Evolutionary conservation across 441 rosid genomes (phyloP), one percentile per base, ranked within the genome.

Genomic region (Jatropha podagrica): DNA sequence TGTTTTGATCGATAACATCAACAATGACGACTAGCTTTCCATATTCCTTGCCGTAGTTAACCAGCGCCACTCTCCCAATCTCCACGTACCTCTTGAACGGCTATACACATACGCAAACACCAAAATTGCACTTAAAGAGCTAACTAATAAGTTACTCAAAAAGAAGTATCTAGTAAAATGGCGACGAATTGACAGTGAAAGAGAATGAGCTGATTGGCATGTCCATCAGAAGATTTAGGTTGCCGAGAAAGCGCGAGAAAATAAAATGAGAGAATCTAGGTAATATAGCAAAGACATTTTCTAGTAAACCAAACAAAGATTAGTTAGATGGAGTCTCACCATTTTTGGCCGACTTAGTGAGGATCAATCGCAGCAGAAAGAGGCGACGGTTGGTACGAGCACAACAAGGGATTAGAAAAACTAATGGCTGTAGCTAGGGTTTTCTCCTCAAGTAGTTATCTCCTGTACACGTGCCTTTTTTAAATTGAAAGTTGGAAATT

Each of bases 11-110:
- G 68, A 92, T 80, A 74, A 92, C 95, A 83, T 94, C 97, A 71
- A 92, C 98, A 72, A 94, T 92, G n/a, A 92, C 97, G 41, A 94
- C 98, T n/a, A 94, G 94, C 81, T 85, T 88, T 9, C 98, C 97
- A 70, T 90, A 87, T 4, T 95, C 98, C 75, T 89, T 80, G 0
- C 97, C 97, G 85, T 89, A 91, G 94, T 94, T 94, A 41, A 92
- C 90, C 52, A 92, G 95, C 9, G 97, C 96, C 13, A 94, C 98
- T 74, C 97, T 86, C 51, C 98, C 99, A 54, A 92, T 92, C 92
- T 92, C 97, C 0, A 92, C 94, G 87, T 86, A 92, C 87, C 97
- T 89, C 88, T 92, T 92, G 93, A 91, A 93, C 64, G 90, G 92
- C 96, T 32, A 32, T 91, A 69, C 79, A 37, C 69, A 27, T 18